phyloP scores from a whole-genome alignment of 805 yeast genomes.

The Kregervanrija delftensis region DNA sequence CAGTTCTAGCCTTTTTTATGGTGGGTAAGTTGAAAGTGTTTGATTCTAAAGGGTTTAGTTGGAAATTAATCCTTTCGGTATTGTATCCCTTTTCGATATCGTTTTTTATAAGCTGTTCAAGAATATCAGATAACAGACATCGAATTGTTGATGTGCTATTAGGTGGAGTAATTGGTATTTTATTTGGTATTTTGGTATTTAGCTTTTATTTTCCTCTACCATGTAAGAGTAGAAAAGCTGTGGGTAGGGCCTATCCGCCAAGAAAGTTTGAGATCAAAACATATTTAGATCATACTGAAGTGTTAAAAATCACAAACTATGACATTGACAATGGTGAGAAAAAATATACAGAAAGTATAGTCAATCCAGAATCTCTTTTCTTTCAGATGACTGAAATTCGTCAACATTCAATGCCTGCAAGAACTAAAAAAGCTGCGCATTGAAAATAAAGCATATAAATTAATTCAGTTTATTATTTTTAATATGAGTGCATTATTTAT shows the following conservation, averaged over 20 bases:
- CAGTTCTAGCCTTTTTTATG: constrained; percentile 28
- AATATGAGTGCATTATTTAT: no score
- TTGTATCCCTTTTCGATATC: constrained; percentile 32
- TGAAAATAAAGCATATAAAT: no score
- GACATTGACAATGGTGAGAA: no score
- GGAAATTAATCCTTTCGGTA: constrained; percentile 27
- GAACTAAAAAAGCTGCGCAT: no score
- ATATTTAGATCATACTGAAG: no score
- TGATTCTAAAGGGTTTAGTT: constrained; percentile 30
- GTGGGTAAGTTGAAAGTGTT: constrained; percentile 30
- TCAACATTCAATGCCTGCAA: no score
- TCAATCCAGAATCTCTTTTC: no score
- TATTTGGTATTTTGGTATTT: constrained; percentile 30
- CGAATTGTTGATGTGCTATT: constrained; percentile 32
- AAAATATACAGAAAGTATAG: no score
- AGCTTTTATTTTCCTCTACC: constrained; percentile 31
- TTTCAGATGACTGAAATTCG: no score
- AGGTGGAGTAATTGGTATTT: constrained; percentile 34
- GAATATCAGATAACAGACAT: constrained; percentile 45
- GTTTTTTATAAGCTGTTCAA: constrained; percentile 29
- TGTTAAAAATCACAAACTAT: no score
- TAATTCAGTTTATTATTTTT: no score
- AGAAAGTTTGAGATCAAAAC: constrained; percentile 24
- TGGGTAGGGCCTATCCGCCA: constrained; percentile 39
- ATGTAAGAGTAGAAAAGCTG: constrained; percentile 18